Percentiles rank a stretch among this genome's conserved stretches.
phyloP scores from a whole-genome alignment of 441 rosid species.

The Erysimum cheiri region DNA sequence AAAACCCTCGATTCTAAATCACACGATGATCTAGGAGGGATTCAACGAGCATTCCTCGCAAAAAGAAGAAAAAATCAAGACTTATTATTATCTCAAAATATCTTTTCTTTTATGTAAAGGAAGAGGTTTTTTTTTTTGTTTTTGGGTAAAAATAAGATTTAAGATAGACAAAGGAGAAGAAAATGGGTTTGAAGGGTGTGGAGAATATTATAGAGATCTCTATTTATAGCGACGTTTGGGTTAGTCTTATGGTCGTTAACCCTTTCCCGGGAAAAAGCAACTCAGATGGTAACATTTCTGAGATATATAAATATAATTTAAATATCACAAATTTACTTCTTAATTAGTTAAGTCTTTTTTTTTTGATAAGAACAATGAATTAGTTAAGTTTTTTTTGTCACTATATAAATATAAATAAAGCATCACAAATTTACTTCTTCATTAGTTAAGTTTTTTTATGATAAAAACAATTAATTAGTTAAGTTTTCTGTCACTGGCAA shows the following conservation, averaged over 20 bases:
- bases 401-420: background rate
- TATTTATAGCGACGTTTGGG: slow-evolving; percentile 42
- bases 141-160: slow-evolving; percentile 28
- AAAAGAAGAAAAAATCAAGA: background rate
- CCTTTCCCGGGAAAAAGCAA: slow-evolving; percentile 45
- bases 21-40: slow-evolving; percentile 25
- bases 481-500: slow-evolving; percentile 14
- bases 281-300: background rate
- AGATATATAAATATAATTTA: background rate
- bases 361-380: too few relatives aligned
- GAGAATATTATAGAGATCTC: slow-evolving; percentile 37
- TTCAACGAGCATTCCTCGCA: slow-evolving; percentile 37
- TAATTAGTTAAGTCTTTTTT: background rate
- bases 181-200: slow-evolving; percentile 30
- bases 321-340: slow-evolving; percentile 1
- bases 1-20: slow-evolving; percentile 36
- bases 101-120: background rate
- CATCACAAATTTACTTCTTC: slow-evolving; percentile 1
- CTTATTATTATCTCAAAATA: slow-evolving; percentile 17
- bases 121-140: background rate
- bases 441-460: background rate
- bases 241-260: slow-evolving; percentile 37
- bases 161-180: slow-evolving; percentile 28
- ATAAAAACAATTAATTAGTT: background rate
- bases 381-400: too few relatives aligned